Base-by-base conservation (phyloP, 306 rosid species). In the Lotus japonicus region DNA sequence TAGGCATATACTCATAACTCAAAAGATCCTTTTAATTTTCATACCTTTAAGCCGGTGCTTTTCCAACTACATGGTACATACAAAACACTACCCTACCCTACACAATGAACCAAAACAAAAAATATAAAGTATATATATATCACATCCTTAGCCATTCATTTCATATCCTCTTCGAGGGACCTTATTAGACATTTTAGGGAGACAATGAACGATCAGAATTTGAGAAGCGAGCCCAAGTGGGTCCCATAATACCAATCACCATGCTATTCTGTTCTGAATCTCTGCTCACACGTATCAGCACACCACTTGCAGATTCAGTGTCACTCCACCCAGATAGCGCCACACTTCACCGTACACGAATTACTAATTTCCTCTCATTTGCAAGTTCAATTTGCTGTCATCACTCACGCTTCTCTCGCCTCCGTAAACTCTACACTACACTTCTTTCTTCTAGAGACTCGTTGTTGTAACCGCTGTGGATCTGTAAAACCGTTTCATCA, bases 331-430 rank as follows among this genome's bases (percentile, higher is more conserved):
- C 70, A 80, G 71, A 86, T 78, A 69, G 69, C 85, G 57, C 77
- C 75, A 62, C 18, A 45, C 49, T 71, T 46, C 35, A 33, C 64
- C 75, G 73, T 35, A 50, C 66, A 63, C 1, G 3, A 19, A 15
- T 45, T 38, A n/a, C n/a, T n/a, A n/a, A n/a, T n/a, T n/a, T n/a
- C 33, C 39, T 28, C n/a, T 2, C 10, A 60, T 48, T 64, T n/a
- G n/a, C n/a, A n/a, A 15, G 12, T 28, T 66, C 60, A 5, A 72
- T 65, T 63, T 31, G 36, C 33, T 64, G 18, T 44, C 45, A 13
- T 5, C 28, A 57, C 56, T 70, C 81, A 76, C 88, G 78, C 60
- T 84, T 85, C 83, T 58, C 87, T 66, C 75, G 81, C 36, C 67
- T 58, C 58, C 38, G 76, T 73, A 59, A 43, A 64, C 85, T 78